These are phyloP conservation scores for Boletus pseudopeckii DNA, from an alignment of 768 basidiomycete genomes.

Conservation along the genomic window DNA sequence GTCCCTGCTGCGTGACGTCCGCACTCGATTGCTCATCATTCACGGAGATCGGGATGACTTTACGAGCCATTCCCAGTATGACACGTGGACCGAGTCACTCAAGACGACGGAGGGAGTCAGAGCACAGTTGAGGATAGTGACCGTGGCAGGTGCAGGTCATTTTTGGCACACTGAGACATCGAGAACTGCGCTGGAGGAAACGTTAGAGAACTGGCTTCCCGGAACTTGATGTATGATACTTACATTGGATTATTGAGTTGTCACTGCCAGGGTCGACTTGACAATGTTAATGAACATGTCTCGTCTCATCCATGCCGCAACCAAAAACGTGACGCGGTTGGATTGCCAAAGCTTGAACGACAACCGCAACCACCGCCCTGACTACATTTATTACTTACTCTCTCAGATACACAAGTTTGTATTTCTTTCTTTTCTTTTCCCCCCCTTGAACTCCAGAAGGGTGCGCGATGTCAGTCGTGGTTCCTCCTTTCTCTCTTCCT, in stretches of 20 bases:
- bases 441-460: slow-evolving; percentile 13
- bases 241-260: not conserved
- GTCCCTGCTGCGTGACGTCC: slow-evolving; percentile 43
- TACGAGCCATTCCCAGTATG: slow-evolving; percentile 53
- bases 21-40: slow-evolving; percentile 55
- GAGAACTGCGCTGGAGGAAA: slow-evolving; percentile 17
- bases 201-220: slow-evolving; percentile 22
- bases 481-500: not conserved
- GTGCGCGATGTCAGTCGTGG: slow-evolving; percentile 29
- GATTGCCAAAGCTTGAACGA: slow-evolving; percentile 7
- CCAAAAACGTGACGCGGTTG: slow-evolving; percentile 18
- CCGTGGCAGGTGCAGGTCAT: slow-evolving; percentile 52
- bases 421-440: slow-evolving; percentile 9
- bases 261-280: slow-evolving; percentile 10
- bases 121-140: slow-evolving; percentile 33
- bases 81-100: slow-evolving; percentile 50
- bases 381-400: slow-evolving; percentile 18
- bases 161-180: slow-evolving; percentile 54
- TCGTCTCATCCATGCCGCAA: not conserved
- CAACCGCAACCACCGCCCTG: slow-evolving; percentile 28
- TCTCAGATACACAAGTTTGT: slow-evolving; percentile 10
- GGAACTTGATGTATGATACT: not conserved
- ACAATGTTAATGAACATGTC: not conserved
- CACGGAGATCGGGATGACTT: slow-evolving; percentile 74
- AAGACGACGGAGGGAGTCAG: slow-evolving; percentile 15